phyloP scores from a whole-genome alignment of 805 yeast species.

The Wickerhamiella qilinensis region DNA sequence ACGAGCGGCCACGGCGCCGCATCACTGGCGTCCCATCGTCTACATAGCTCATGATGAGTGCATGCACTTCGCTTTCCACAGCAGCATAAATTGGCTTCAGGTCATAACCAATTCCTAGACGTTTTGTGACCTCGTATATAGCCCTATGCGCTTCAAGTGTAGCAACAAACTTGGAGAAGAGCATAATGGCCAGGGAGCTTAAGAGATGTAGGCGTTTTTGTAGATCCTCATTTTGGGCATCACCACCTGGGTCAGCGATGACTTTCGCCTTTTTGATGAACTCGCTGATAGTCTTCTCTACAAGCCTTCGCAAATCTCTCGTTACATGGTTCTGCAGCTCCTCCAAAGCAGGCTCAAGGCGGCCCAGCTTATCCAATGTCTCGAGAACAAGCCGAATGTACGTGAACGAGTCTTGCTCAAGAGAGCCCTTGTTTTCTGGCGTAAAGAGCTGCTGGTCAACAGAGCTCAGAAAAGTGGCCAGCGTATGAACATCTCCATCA shows the following conservation, averaged over 20 bases:
- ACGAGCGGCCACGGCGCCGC: slow-evolving; percentile 2
- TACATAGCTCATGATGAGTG: slow-evolving; percentile 11
- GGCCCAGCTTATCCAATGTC: slow-evolving; percentile 43
- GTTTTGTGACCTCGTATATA: slow-evolving; percentile 35
- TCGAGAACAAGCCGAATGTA: slow-evolving; percentile 38
- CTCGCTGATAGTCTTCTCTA: slow-evolving; percentile 48
- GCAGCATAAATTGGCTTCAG: slow-evolving; percentile 30
- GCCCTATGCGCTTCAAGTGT: slow-evolving; percentile 58
- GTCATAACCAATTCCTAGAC: slow-evolving; percentile 18
- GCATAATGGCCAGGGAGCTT: slow-evolving; percentile 52
- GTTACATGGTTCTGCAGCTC: slow-evolving; percentile 38
- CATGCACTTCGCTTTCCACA: slow-evolving; percentile 26
- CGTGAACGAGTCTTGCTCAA: slow-evolving; percentile 31
- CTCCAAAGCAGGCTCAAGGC: slow-evolving; percentile 41
- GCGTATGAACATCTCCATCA: background rate
- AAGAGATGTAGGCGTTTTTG: slow-evolving; percentile 30
- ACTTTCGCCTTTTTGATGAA: slow-evolving; percentile 27
- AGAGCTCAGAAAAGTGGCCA: slow-evolving; percentile 5
- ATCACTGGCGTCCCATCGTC: slow-evolving; percentile 4
- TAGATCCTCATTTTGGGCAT: slow-evolving; percentile 9
- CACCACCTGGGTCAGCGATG: slow-evolving; percentile 6
- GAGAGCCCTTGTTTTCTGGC: slow-evolving; percentile 1
- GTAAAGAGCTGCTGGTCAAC: slow-evolving; percentile 7
- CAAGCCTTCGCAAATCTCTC: slow-evolving; percentile 46
- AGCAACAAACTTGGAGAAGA: slow-evolving; percentile 46